Conservation (phyloP, 805 yeast species). For the Candida insectalens region DNA sequence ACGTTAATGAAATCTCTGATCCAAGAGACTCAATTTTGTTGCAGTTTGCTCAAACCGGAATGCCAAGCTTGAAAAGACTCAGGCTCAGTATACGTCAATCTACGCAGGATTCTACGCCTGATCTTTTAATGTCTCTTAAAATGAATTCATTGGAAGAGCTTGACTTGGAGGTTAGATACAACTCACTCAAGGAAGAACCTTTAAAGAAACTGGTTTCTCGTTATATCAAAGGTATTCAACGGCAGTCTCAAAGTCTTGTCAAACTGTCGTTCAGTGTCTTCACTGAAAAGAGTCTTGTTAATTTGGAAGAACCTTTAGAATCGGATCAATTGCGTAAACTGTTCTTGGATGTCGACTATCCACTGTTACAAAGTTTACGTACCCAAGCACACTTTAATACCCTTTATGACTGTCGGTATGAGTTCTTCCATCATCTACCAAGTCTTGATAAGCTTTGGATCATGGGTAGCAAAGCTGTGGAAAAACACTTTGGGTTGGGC, state of each 20-base stretch:
- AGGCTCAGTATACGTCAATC: conserved; percentile 16
- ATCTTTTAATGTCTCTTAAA: conserved; percentile 7
- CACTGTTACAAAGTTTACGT: conserved; percentile 28
- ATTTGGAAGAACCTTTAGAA: conserved; percentile 11
- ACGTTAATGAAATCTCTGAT: conserved; percentile 1
- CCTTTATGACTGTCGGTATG: conserved; percentile 19
- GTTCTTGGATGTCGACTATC: conserved; percentile 9
- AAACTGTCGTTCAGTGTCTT: conserved; percentile 18
- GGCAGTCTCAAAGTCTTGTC: conserved; percentile 10
- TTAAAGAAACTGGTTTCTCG: conserved; percentile 9
- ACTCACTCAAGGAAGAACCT: conserved; percentile 9
- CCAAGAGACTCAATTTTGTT: background rate
- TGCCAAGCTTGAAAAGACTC: conserved; percentile 3
- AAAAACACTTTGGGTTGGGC: conserved; percentile 46
- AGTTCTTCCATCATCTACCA: conserved; percentile 18
- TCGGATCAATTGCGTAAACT: conserved; percentile 10
- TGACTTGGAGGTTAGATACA: conserved; percentile 15
- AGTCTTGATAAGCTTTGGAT: conserved; percentile 30
- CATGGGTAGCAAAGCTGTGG: conserved; percentile 41
- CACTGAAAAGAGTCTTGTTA: conserved; percentile 12
- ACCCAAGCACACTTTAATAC: conserved; percentile 27
- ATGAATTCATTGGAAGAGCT: conserved; percentile 15
- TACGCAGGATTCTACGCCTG: conserved; percentile 10
- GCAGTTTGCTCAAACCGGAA: background rate
- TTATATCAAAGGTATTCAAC: conserved; percentile 9